Percentiles rank a stretch among this genome's conserved stretches.
Evolutionary conservation across 2,329 filamentous ascomycete species (phyloP).

Genomic region (Aureobasidium vineae): DNA sequence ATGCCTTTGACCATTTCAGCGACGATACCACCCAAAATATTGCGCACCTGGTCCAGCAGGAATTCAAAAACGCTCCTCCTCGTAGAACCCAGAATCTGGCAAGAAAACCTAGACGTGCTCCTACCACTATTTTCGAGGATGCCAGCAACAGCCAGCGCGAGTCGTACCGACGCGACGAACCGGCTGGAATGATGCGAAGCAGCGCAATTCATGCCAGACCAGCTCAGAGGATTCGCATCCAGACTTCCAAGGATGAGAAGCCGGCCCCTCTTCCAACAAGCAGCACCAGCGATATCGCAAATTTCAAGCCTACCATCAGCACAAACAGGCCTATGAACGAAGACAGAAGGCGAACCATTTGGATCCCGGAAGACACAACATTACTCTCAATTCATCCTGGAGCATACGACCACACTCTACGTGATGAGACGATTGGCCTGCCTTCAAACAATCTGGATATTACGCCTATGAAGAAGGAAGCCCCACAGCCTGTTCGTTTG

Average conservation of each 20-base stretch:
- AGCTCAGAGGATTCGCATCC: slow-evolving; percentile 23
- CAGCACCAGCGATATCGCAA: slow-evolving; percentile 1
- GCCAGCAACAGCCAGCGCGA: slow-evolving; percentile 25
- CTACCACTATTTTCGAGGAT: slow-evolving; percentile 38
- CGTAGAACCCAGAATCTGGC: slow-evolving; percentile 31
- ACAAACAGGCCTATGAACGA: slow-evolving; percentile 34
- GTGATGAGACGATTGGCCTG: slow-evolving; percentile 37
- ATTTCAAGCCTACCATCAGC: slow-evolving; percentile 4
- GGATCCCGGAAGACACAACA: slow-evolving; percentile 53
- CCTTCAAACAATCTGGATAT: slow-evolving; percentile 2
- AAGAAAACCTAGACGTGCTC: slow-evolving; percentile 31
- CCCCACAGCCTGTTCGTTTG: neutral
- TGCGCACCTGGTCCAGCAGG: slow-evolving; percentile 31
- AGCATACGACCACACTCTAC: slow-evolving; percentile 36
- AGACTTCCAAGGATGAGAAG: slow-evolving; percentile 2
- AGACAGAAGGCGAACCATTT: slow-evolving; percentile 51
- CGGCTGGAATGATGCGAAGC: slow-evolving; percentile 21
- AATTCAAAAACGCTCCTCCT: slow-evolving; percentile 35
- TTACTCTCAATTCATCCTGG: slow-evolving; percentile 54
- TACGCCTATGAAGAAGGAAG: slow-evolving; percentile 8
- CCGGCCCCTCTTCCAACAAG: neutral
- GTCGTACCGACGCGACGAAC: neutral
- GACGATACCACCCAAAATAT: slow-evolving; percentile 29
- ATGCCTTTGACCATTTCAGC: slow-evolving; percentile 19
- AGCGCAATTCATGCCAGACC: slow-evolving; percentile 27